Conservation (phyloP, 139 green algal genomes). For the Chlamydomonas sphaeroides region DNA sequence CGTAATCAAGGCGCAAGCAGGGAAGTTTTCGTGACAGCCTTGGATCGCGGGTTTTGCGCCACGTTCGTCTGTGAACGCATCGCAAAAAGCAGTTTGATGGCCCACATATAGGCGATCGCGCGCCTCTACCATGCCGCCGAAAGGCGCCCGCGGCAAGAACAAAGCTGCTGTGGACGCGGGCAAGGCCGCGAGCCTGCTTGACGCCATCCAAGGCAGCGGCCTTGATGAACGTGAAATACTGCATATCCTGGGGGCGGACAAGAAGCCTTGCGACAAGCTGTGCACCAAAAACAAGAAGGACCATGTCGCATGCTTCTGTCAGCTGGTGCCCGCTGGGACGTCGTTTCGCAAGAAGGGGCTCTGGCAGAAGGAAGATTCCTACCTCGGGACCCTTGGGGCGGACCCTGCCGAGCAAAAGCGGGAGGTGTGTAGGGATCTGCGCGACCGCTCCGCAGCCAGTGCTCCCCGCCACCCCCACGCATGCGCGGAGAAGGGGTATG, state of each 20-base stretch:
- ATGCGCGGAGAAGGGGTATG: too few relatives aligned
- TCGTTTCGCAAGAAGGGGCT: slow-evolving; percentile 72
- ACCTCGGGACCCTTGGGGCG: slow-evolving; percentile 53
- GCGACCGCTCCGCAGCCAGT: too few relatives aligned
- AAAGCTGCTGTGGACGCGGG: not conserved
- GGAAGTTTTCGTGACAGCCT: too few relatives aligned
- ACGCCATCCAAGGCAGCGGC: not conserved
- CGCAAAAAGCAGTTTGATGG: too few relatives aligned
- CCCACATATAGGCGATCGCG: too few relatives aligned
- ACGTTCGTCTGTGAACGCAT: too few relatives aligned
- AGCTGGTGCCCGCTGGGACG: slow-evolving; percentile 62
- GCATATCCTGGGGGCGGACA: not conserved
- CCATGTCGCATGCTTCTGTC: slow-evolving; percentile 81
- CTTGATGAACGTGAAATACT: slow-evolving; percentile 2
- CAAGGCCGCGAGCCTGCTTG: slow-evolving; percentile 1
- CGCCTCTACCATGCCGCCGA: not conserved
- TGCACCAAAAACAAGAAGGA: slow-evolving; percentile 57
- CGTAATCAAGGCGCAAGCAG: too few relatives aligned
- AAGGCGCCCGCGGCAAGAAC: not conserved
- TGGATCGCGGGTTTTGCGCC: too few relatives aligned
- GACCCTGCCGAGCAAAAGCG: slow-evolving; percentile 47
- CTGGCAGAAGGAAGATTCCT: slow-evolving; percentile 75
- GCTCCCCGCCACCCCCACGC: too few relatives aligned
- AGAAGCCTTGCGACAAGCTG: slow-evolving; percentile 8
- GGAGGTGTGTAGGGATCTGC: slow-evolving; percentile 38